phyloP scores from a whole-genome alignment of 2,329 filamentous ascomycete species.

The Ceratocystis papillata region DNA sequence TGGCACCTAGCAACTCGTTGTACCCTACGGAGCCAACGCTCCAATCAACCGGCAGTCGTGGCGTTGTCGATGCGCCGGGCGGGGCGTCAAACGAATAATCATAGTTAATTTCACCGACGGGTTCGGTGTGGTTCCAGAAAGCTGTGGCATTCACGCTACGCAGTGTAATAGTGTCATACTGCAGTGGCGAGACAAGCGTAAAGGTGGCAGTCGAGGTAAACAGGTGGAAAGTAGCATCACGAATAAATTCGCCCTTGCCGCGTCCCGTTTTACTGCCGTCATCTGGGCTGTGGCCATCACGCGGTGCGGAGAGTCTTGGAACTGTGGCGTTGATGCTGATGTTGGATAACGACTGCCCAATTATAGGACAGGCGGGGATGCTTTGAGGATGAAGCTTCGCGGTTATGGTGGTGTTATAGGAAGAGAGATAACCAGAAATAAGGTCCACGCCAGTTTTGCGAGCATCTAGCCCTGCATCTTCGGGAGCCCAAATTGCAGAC shows the following conservation, averaged over 20 bases:
- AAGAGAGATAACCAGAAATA: constrained; percentile 77
- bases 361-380: constrained; percentile 59
- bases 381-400: constrained; percentile 59
- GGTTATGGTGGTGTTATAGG: constrained; percentile 70
- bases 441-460: constrained; percentile 56
- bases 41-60: constrained; percentile 73
- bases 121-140: constrained; percentile 68
- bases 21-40: constrained; percentile 67
- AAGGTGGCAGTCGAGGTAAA: constrained; percentile 80
- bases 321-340: constrained; percentile 62
- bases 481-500: constrained; percentile 63
- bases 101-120: constrained; percentile 67
- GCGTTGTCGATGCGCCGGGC: constrained; percentile 61
- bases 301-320: constrained; percentile 52
- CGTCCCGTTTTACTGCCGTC: constrained; percentile 31
- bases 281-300: background rate
- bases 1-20: constrained; percentile 64
- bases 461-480: constrained; percentile 48
- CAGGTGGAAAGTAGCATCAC: constrained; percentile 75
- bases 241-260: constrained; percentile 52
- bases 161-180: constrained; percentile 61
- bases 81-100: constrained; percentile 63
- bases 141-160: constrained; percentile 75
- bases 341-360: constrained; percentile 62
- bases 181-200: constrained; percentile 66